Percentiles rank a stretch among this genome's conserved stretches.
Evolutionary conservation across 108 stramenopile species (phyloP).

Genomic region (Schizochytrium sp.): DNA sequence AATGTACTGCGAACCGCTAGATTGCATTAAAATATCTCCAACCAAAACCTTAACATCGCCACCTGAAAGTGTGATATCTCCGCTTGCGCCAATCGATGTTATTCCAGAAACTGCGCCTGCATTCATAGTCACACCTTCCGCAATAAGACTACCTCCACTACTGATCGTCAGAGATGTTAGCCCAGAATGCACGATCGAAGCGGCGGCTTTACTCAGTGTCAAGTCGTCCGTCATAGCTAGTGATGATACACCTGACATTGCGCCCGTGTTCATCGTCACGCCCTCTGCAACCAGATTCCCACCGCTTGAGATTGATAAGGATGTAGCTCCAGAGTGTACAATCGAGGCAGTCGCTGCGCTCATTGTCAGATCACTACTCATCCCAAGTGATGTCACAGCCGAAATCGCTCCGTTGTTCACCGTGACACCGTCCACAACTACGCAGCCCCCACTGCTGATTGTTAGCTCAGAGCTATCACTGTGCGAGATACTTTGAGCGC

Average conservation of each 20-base stretch:
- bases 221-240: neutral
- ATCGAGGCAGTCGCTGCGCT: neutral
- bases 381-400: neutral
- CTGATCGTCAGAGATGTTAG: neutral
- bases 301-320: too few species aligned
- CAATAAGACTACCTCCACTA: neutral
- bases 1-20: too few species aligned
- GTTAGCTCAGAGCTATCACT: neutral
- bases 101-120: neutral
- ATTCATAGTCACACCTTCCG: conserved; percentile 22
- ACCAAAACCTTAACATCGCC: too few species aligned
- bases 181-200: neutral
- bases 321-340: too few species aligned
- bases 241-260: neutral
- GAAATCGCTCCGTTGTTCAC: neutral
- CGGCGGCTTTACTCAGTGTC: neutral
- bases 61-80: too few species aligned
- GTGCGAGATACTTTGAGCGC: conserved; percentile 6
- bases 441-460: neutral
- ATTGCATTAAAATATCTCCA: too few species aligned
- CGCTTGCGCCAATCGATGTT: too few species aligned
- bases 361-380: neutral
- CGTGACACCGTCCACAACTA: neutral
- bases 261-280: neutral
- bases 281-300: neutral